Evolutionary conservation across 768 basidiomycete species (phyloP).

Genomic region (Tulasnella sp.): DNA sequence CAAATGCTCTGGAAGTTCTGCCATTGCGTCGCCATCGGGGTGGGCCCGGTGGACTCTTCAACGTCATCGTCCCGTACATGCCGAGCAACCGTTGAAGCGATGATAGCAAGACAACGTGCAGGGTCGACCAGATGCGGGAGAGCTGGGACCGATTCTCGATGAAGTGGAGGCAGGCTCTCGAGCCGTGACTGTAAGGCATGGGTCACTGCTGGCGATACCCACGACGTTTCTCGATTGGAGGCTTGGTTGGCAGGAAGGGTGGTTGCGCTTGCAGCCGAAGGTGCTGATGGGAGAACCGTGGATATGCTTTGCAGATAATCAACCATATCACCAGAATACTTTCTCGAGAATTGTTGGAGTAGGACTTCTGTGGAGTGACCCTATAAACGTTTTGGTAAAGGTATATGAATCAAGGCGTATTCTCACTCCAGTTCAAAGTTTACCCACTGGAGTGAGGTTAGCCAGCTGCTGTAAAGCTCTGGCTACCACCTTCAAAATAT

Average conservation of each 20-base stretch:
- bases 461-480: constrained; percentile 88
- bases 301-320: constrained; percentile 52
- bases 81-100: constrained; percentile 73
- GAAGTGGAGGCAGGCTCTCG: constrained; percentile 48
- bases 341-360: not conserved
- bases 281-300: not conserved
- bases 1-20: not conserved
- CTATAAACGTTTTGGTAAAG: not conserved
- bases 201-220: not conserved
- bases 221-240: not conserved
- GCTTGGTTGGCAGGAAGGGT: not conserved
- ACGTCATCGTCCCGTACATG: constrained; percentile 39
- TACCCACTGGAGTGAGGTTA: constrained; percentile 68
- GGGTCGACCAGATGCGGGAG: constrained; percentile 74
- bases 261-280: constrained; percentile 10
- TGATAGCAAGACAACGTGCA: constrained; percentile 68
- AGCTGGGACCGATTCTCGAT: constrained; percentile 65
- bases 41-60: not conserved
- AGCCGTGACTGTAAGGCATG: not conserved
- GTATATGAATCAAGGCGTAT: not conserved
- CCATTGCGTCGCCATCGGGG: not conserved
- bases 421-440: not conserved
- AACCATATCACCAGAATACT: constrained; percentile 47
- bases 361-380: not conserved
- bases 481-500: constrained; percentile 78